phyloP scores from a whole-genome alignment of 345 rosid species.

The Salix dunnii region DNA sequence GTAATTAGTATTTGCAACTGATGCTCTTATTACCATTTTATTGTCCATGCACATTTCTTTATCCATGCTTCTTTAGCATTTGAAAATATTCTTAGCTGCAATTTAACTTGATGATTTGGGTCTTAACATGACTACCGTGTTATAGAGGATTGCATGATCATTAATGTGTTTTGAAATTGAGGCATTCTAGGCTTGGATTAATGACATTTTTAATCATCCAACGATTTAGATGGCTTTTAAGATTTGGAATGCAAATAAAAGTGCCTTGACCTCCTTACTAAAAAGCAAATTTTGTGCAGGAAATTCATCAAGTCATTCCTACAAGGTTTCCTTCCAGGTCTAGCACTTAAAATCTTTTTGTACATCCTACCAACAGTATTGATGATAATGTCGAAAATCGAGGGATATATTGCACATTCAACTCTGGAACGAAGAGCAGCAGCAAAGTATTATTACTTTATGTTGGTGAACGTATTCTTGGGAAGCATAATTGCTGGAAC shows the following conservation, averaged over 20 bases:
- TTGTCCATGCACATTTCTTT: not conserved
- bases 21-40: not conserved
- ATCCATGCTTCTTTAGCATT: not conserved
- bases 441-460: conserved; percentile 86
- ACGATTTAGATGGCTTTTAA: not conserved
- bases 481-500: conserved; percentile 95
- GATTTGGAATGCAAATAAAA: not conserved
- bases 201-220: not conserved
- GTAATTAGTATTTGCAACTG: not conserved
- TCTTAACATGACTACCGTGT: not conserved
- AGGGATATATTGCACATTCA: conserved; percentile 80
- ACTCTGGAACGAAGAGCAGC: conserved; percentile 78
- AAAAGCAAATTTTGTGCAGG: conserved; percentile 41
- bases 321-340: conserved; percentile 96
- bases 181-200: not conserved
- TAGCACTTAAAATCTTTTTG: conserved; percentile 83
- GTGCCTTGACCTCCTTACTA: not conserved
- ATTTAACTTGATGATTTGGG: not conserved
- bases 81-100: not conserved
- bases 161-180: not conserved
- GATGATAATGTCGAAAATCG: conserved; percentile 92
- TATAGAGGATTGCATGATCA: not conserved
- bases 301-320: conserved; percentile 87
- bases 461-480: conserved; percentile 94
- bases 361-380: conserved; percentile 65